These are phyloP conservation scores for Rhizopogon vesiculosus DNA, from an alignment of 768 basidiomycete species.

Conservation along the genomic window DNA sequence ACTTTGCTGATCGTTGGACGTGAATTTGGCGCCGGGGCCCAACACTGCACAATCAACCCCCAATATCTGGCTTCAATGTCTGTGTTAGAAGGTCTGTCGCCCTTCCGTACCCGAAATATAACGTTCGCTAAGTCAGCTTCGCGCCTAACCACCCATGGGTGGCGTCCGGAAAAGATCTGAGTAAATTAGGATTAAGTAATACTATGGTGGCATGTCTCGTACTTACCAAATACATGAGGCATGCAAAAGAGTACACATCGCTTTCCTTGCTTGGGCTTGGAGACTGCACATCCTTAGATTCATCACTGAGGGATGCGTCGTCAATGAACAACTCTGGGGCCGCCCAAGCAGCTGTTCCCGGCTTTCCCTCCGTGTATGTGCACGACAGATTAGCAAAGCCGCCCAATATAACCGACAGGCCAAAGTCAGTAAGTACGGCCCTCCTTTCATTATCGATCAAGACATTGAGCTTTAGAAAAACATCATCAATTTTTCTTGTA, in stretches of 20 bases:
- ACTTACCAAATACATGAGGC: background rate
- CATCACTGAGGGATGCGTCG: too few species aligned
- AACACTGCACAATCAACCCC: background rate
- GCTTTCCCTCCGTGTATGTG: background rate
- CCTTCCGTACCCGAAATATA: background rate
- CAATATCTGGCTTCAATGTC: background rate
- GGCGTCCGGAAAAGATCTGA: background rate
- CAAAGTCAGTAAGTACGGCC: constrained; percentile 40
- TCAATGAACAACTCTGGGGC: background rate
- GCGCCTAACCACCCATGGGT: background rate
- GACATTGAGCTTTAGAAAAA: constrained; percentile 29
- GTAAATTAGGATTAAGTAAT: background rate
- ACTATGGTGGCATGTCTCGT: background rate
- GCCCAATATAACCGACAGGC: constrained; percentile 30
- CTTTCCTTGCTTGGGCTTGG: background rate
- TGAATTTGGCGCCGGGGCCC: background rate
- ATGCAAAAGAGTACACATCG: constrained; percentile 1
- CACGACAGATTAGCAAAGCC: background rate
- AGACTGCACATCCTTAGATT: too few species aligned
- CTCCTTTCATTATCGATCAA: constrained; percentile 37
- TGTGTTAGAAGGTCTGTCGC: background rate
- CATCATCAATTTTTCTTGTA: too few species aligned
- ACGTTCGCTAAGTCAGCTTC: background rate
- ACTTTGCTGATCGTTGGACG: background rate
- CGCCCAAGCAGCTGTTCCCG: background rate